Evolutionary conservation across 2,329 filamentous ascomycete species (phyloP), one percentile per base, ranked within the genome.

Genomic region (Samsoniella hepiali): DNA sequence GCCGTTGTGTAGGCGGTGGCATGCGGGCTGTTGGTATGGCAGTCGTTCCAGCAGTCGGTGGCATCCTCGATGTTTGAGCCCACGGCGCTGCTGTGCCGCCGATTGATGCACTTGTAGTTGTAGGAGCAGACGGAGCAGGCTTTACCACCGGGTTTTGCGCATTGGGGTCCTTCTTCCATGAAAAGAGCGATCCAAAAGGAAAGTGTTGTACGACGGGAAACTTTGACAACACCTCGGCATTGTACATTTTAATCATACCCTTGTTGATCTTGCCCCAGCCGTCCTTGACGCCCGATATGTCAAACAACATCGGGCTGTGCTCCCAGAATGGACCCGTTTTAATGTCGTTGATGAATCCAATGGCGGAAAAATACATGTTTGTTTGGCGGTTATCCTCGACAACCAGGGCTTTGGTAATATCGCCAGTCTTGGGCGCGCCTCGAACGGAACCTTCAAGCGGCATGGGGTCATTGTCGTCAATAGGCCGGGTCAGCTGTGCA

Each of bases 211-310:
- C 92, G 3, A 99, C 95, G 3, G 95, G 95, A 72, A 97, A 97
- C 75, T 99, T 99, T 45, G 91, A 91, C 15, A 99, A 81, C 3
- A 99, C 95, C 78, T 99, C 95, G 22, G 91, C 95, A 68, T 96
- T 93, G 79, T 94, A 99, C 95, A 99, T 99, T 77, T 98, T 99
- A 71, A 99, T 87, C 95, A 99, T 98, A 58, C 95, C 95, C 88
- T 93, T 93, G 77, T 99, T 98, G 72, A 99, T 97, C 80, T 99
- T 99, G 42, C 91, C 95, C 95, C 95, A 99, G n/a, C 95, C 91
- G 63, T 89, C 88, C 68, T 86, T 87, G 67, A 99, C 90, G 11
- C 95, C 95, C 0, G 92, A 96, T 49, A 99, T 92, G 74, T 99
- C 93, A 73, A 90, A 99, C 13, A 99, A 79, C 68, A 97, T 94